Conservation (phyloP, 352 stramenopile species). For the Thalassiosira livingstoniorum region DNA sequence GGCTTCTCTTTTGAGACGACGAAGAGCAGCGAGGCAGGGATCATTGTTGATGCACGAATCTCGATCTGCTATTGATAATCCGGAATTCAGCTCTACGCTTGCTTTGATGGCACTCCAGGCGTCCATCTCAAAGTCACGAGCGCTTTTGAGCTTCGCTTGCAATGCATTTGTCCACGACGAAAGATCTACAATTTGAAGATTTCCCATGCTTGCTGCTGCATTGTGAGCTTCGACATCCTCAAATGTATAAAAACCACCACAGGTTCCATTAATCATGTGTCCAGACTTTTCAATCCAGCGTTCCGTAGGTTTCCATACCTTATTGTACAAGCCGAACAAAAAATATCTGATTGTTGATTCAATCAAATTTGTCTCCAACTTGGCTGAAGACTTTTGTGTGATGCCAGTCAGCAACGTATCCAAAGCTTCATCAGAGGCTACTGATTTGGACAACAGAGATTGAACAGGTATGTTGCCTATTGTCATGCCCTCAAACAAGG, state of each 20-base stretch:
- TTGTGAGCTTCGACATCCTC: slow-evolving; percentile 65
- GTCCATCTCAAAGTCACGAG: slow-evolving; percentile 61
- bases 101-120: slow-evolving; percentile 60
- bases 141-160: slow-evolving; percentile 56
- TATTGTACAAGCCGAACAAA: slow-evolving; percentile 35
- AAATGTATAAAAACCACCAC: slow-evolving; percentile 53
- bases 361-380: slow-evolving; percentile 27
- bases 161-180: slow-evolving; percentile 51
- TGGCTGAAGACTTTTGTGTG: slow-evolving; percentile 24
- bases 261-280: slow-evolving; percentile 45
- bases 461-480: slow-evolving; percentile 20
- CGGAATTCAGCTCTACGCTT: slow-evolving; percentile 48
- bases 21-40: slow-evolving; percentile 52
- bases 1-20: slow-evolving; percentile 55
- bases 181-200: slow-evolving; percentile 61
- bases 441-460: slow-evolving; percentile 23
- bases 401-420: slow-evolving; percentile 29
- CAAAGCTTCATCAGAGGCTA: slow-evolving; percentile 44
- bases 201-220: slow-evolving; percentile 17
- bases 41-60: slow-evolving; percentile 33
- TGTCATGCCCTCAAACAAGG: too few species aligned
- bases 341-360: slow-evolving; percentile 29
- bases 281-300: slow-evolving; percentile 51
- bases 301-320: slow-evolving; percentile 43
- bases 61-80: not conserved